Evolutionary conservation across 2,329 filamentous ascomycete genomes (phyloP).

Genomic region (Cadophora sp.): DNA sequence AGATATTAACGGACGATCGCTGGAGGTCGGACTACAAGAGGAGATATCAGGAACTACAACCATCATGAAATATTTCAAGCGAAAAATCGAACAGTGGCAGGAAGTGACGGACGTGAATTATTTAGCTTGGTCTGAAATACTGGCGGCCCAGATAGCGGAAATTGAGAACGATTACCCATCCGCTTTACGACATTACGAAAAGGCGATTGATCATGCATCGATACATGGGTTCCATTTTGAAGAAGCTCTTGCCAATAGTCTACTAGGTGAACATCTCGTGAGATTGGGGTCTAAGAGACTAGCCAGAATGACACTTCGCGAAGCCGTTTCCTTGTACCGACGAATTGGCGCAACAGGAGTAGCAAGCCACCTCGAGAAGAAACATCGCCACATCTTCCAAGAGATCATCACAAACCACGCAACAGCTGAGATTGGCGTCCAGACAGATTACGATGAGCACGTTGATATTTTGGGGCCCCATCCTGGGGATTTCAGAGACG

Average conservation of each 20-base stretch:
- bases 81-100: constrained; percentile 69
- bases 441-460: constrained; percentile 72
- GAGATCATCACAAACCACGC: constrained; percentile 64
- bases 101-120: constrained; percentile 74
- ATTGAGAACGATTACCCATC: constrained; percentile 61
- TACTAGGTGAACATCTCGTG: constrained; percentile 75
- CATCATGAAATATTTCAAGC: constrained; percentile 59
- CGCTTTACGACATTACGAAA: constrained; percentile 71
- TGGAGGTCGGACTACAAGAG: constrained; percentile 41
- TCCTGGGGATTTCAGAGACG: constrained; percentile 49
- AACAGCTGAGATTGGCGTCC: constrained; percentile 69
- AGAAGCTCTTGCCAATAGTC: constrained; percentile 74
- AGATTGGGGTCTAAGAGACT: constrained; percentile 69
- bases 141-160: constrained; percentile 75
- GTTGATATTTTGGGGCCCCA: constrained; percentile 58
- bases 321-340: constrained; percentile 72
- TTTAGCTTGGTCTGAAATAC: constrained; percentile 68
- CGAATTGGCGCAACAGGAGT: constrained; percentile 74
- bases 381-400: constrained; percentile 71
- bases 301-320: constrained; percentile 71
- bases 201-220: constrained; percentile 73
- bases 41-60: constrained; percentile 54
- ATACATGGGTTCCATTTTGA: constrained; percentile 72
- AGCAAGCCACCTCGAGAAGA: constrained; percentile 69
- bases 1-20: constrained; percentile 49